Conservation (phyloP, 2,329 filamentous ascomycete genomes). For the Fusarium verrucosum region DNA sequence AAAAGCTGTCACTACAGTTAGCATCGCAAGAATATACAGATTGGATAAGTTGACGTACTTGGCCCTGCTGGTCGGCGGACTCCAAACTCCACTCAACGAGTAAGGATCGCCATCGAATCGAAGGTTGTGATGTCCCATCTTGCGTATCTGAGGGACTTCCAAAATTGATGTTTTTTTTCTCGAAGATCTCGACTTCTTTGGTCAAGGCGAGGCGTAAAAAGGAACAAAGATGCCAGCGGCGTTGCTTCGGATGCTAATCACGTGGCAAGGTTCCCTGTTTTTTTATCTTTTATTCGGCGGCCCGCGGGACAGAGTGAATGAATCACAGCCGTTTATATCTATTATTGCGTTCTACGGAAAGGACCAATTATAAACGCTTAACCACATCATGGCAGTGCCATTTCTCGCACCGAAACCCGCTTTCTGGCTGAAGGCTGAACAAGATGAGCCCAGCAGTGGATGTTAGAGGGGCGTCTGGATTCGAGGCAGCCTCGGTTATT, state of each 20-base stretch:
- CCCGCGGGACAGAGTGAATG: not conserved
- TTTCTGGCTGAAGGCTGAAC: slow-evolving; percentile 1
- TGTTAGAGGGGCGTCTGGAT: slow-evolving; percentile 2
- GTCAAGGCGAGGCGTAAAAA: not conserved
- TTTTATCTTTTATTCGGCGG: not conserved
- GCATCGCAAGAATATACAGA: not conserved
- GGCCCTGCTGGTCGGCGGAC: slow-evolving; percentile 52
- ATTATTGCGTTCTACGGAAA: not conserved
- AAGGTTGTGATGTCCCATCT: slow-evolving; percentile 49
- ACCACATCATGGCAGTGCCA: not conserved
- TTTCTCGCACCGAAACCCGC: slow-evolving; percentile 2
- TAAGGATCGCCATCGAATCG: slow-evolving; percentile 50
- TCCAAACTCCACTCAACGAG: slow-evolving; percentile 50
- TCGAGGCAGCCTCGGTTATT: slow-evolving; percentile 20
- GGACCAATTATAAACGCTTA: not conserved
- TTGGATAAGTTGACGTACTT: slow-evolving; percentile 45
- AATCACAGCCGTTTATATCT: not conserved
- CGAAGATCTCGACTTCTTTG: not conserved
- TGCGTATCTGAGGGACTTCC: not conserved
- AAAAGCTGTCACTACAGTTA: slow-evolving; percentile 46
- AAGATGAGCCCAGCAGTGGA: slow-evolving; percentile 3
- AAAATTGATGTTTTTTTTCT: not conserved
- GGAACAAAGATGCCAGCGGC: not conserved
- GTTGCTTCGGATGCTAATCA: slow-evolving; percentile 30
- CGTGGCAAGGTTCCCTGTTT: slow-evolving; percentile 13